These are phyloP conservation scores for Alternaria brassicicola DNA, from an alignment of 2,329 filamentous ascomycete species.

Conservation along the genomic window DNA sequence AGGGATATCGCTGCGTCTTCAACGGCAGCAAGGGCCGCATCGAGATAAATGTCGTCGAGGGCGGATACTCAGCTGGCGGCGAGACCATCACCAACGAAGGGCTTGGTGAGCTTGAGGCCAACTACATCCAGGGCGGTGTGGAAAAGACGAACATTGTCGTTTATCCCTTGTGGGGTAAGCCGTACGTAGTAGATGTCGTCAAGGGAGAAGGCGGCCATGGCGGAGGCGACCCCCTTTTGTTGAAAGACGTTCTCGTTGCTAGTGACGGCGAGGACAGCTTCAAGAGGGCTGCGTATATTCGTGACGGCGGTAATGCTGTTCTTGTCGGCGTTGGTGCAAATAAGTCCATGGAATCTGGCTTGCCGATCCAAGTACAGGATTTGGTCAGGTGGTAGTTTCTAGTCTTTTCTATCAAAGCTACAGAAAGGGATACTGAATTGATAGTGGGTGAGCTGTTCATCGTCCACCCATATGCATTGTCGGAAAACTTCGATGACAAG, in stretches of 20 bases:
- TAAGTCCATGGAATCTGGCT: constrained; percentile 61
- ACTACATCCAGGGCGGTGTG: constrained; percentile 5
- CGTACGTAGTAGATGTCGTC: constrained; percentile 60
- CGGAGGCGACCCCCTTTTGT: constrained; percentile 63
- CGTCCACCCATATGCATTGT: not conserved
- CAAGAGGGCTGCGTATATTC: constrained; percentile 62
- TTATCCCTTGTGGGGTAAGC: constrained; percentile 63
- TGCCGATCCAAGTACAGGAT: constrained; percentile 63
- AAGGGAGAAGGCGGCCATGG: constrained; percentile 63
- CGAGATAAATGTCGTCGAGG: constrained; percentile 67
- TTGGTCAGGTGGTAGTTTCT: constrained; percentile 23
- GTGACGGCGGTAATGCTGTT: constrained; percentile 64
- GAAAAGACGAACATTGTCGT: constrained; percentile 45
- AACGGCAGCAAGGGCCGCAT: constrained; percentile 65
- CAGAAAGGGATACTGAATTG: not conserved
- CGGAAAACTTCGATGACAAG: not conserved
- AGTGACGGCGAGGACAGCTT: constrained; percentile 54
- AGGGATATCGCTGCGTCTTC: constrained; percentile 64
- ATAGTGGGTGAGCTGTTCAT: not conserved
- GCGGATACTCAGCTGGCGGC: constrained; percentile 63
- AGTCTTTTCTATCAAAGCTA: not conserved
- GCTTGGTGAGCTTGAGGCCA: constrained; percentile 3
- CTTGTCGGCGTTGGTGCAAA: constrained; percentile 66
- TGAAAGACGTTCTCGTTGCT: constrained; percentile 64
- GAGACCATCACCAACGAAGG: constrained; percentile 30